Conservation (phyloP, 2,329 filamentous ascomycete species). For the Xylariales sp. region DNA sequence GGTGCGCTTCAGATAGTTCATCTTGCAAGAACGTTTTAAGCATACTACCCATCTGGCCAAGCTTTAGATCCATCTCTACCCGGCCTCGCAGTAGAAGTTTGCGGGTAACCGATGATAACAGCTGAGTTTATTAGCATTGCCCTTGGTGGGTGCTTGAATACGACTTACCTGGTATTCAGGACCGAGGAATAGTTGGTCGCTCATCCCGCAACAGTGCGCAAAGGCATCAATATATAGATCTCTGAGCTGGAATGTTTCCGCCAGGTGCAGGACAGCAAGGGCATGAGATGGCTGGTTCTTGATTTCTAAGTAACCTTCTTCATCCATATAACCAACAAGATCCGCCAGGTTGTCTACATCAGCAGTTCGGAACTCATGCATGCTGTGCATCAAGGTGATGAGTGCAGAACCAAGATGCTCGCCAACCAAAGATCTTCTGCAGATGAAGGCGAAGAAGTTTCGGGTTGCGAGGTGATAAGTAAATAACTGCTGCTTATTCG, state of each 20-base stretch:
- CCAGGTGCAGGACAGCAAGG: conserved; percentile 61
- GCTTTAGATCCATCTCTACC: conserved; percentile 59
- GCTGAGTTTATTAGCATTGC: conserved; percentile 27
- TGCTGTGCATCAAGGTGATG: conserved; percentile 58
- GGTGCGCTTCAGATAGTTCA: conserved; percentile 60
- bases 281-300: conserved; percentile 63
- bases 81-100: conserved; percentile 60
- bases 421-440: conserved; percentile 63
- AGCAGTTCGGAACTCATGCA: conserved; percentile 55
- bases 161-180: conserved; percentile 57
- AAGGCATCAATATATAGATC: conserved; percentile 71
- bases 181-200: conserved; percentile 50
- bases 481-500: conserved; percentile 50
- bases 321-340: conserved; percentile 60
- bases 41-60: conserved; percentile 53
- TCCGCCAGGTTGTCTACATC: conserved; percentile 55
- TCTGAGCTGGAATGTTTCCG: conserved; percentile 59
- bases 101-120: conserved; percentile 49
- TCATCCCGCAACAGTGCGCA: conserved; percentile 75
- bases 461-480: conserved; percentile 64
- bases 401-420: conserved; percentile 59
- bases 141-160: conserved; percentile 1
- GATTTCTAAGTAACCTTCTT: conserved; percentile 66
- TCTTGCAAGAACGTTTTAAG: conserved; percentile 66
- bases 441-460: conserved; percentile 72